A percentile compares a stretch with the other conserved stretches of the same genome.
phyloP scores from a whole-genome alignment of 345 rosid genomes.

The Syzygium aqueum region DNA sequence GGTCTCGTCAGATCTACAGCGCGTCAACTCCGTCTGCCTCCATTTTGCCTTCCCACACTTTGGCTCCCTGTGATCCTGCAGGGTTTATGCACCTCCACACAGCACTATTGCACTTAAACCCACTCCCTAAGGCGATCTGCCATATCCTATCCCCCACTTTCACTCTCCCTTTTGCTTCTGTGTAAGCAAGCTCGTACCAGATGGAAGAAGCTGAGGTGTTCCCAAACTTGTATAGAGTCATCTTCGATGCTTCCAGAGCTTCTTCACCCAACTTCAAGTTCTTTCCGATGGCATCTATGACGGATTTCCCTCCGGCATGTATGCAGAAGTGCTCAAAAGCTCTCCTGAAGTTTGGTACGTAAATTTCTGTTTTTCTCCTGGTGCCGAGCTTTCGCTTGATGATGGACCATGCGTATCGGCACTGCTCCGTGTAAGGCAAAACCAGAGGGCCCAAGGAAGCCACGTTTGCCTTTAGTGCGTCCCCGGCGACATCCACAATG shows the following conservation, averaged over 20 bases:
- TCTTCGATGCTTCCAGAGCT: constrained; percentile 51
- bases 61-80: constrained; percentile 12
- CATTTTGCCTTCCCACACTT: constrained; percentile 39
- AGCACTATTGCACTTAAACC: constrained; percentile 55
- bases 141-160: constrained; percentile 39
- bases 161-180: constrained; percentile 37
- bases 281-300: constrained; percentile 40
- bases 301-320: constrained; percentile 58
- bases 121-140: constrained; percentile 67
- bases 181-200: constrained; percentile 45
- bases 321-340: constrained; percentile 58
- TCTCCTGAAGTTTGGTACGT: constrained; percentile 47
- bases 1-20: background rate
- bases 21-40: constrained; percentile 15
- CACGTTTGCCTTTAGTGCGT: constrained; percentile 34
- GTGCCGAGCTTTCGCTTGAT: constrained; percentile 23
- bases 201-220: constrained; percentile 60
- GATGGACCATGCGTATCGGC: constrained; percentile 13
- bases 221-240: constrained; percentile 49
- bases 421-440: constrained; percentile 40
- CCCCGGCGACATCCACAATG: constrained; percentile 40
- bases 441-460: constrained; percentile 36
- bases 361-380: constrained; percentile 6
- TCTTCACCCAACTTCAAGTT: constrained; percentile 31
- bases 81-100: constrained; percentile 40